phyloP scores from a whole-genome alignment of 352 stramenopile genomes.

The Phytophthora foliorum region DNA sequence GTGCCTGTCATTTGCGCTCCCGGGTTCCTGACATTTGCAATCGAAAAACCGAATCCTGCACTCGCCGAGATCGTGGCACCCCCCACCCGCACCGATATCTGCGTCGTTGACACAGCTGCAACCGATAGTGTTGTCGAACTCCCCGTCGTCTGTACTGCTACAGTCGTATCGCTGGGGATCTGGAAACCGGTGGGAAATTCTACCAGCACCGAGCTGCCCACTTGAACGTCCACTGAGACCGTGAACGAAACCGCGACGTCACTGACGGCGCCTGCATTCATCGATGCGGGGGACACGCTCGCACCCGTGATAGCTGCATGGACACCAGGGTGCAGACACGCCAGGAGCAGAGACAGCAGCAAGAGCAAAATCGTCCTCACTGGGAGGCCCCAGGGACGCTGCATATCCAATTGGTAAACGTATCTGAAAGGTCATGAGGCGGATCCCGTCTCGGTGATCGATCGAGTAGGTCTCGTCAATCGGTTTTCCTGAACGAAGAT shows the following conservation, averaged over 20 bases:
- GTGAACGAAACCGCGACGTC: conserved; percentile 44
- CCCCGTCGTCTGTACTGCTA: conserved; percentile 15
- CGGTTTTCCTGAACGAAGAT: too few species aligned
- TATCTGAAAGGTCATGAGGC: conserved; percentile 15
- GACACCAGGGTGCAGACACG: background rate
- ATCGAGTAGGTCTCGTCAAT: background rate
- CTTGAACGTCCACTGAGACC: conserved; percentile 28
- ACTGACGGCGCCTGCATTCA: conserved; percentile 28
- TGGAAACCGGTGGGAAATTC: conserved; percentile 46
- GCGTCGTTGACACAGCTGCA: conserved; percentile 21
- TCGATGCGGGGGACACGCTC: conserved; percentile 34
- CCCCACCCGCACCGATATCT: conserved; percentile 31
- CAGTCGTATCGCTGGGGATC: conserved; percentile 22
- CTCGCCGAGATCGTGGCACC: conserved; percentile 29
- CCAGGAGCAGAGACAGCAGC: conserved; percentile 13
- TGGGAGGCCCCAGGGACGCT: conserved; percentile 1
- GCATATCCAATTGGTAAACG: conserved; percentile 18
- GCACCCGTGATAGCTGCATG: conserved; percentile 33
- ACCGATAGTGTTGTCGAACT: conserved; percentile 45
- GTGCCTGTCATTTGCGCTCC: conserved; percentile 18
- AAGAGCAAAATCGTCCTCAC: background rate
- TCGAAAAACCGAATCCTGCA: conserved; percentile 36
- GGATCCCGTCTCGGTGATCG: too few species aligned
- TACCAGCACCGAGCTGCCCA: conserved; percentile 37
- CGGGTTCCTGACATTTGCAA: conserved; percentile 49